A percentile compares a stretch with the other conserved stretches of the same genome.
Conservation (phyloP, 164 flowering plant species). For the Piper longum region DNA sequence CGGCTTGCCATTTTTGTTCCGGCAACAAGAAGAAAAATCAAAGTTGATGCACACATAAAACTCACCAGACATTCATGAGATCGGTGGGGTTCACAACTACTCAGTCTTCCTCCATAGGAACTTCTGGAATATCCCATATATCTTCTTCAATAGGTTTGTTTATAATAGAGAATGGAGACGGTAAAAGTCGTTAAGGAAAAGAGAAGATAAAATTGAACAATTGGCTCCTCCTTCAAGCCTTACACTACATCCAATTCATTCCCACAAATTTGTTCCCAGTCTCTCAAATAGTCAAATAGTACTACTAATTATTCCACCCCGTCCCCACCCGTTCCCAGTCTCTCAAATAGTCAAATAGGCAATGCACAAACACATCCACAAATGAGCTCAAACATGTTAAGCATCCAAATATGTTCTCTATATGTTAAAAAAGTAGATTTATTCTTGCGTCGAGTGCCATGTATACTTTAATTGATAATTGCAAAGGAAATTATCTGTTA, state of each 20-base stretch:
- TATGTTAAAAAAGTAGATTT: background rate
- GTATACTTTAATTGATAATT: background rate
- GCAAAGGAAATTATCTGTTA: too few relatives aligned
- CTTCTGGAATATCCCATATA: conserved; percentile 71
- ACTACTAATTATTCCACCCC: too few relatives aligned
- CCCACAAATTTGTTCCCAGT: background rate
- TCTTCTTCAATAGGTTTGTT: conserved; percentile 70
- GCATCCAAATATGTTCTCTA: too few relatives aligned
- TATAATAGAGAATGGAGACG: conserved; percentile 47
- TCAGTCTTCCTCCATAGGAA: conserved; percentile 88
- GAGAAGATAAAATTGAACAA: background rate
- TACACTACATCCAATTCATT: too few relatives aligned
- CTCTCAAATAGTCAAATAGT: too few relatives aligned
- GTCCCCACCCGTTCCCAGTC: background rate
- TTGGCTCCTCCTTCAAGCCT: background rate
- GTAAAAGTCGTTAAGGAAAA: conserved; percentile 45
- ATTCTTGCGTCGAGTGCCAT: background rate
- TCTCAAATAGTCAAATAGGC: too few relatives aligned
- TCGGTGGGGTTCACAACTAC: background rate
- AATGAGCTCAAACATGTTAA: background rate
- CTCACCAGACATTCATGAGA: background rate
- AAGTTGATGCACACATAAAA: background rate
- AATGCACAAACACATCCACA: too few relatives aligned
- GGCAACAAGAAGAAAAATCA: background rate
- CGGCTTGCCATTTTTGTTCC: too few relatives aligned